Evolutionary conservation across 495 filamentous ascomycete genomes (phyloP), one percentile per base, ranked within the genome.

Genomic region (Talaromyces trachyspermus): DNA sequence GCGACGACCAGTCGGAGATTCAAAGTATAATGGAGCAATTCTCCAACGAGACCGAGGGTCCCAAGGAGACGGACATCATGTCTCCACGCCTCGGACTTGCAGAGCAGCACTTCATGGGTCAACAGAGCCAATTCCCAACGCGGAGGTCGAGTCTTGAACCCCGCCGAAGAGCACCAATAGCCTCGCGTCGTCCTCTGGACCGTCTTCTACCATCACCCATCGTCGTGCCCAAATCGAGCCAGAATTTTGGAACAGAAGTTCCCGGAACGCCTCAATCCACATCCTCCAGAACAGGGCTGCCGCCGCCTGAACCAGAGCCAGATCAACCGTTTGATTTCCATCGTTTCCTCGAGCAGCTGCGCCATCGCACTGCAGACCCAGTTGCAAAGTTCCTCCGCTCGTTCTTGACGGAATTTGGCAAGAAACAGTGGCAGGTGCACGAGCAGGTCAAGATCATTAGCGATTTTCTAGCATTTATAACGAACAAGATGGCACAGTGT

Each of bases 391-490:
- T 95, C 60, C 77, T 99, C 15, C 84, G 90, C 37, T 96, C 91
- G 5, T 99, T 99, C 59, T 71, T 99, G 10, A 75, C 79, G 27
- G 92, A 97, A 62, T 99, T 99, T 67, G 88, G 84, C 9, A 99
- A 99, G 67, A 87, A 88, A 54, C 94, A 96, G 63, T 99, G 92
- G 92, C 94, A 95, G 90, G 92, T 95, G 6, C 92, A 97, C 58
- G 92, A 99, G 64, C 92, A 99, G 62, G 90, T 95, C 52, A 99
- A 99, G 62, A 95, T 99, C 37, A 91, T 99, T 49, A 81, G 87
- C 46, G 92, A 99, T 59, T 99, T 99, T 57, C 71, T 99, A 30
- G 76, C 86, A n/a, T 99, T 99, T 54, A 99, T 99, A 49, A 85
- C 87, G 32, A 95, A 92, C 63, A 96, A 95, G 66, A 99, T 99